Evolutionary conservation across 768 basidiomycete species (phyloP), one percentile per base, ranked within the genome.

Genomic region (Leucocoprinus sp.): DNA sequence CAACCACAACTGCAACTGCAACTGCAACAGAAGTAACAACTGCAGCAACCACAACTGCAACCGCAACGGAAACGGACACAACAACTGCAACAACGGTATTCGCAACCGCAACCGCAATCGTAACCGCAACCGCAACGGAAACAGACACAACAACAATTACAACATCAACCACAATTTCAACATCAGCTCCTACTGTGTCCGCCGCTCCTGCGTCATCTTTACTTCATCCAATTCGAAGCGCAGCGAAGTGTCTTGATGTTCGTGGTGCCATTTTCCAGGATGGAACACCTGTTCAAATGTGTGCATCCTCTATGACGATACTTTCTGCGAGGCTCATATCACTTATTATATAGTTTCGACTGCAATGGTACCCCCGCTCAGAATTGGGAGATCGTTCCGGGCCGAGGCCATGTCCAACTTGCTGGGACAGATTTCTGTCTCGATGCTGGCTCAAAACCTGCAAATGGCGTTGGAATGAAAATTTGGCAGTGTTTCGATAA

Each of bases 211-310:
- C 46, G 2, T 48, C 46, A 2, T 48, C 42, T 34, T 29, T 19
- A n/a, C 39, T 57, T 23, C 51, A 54, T 15, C 57, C 57, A 5
- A 54, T 52, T 21, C 35, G 35, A 8, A 52, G 52, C 42, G 21
- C 6, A 0, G 14, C 14, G 1, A 59, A 62, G 37, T 62, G 59
- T 40, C 37, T 60, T 11, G 58, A 56, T 43, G 60, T 60, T n/a
- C 23, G 42, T 5, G 60, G 52, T 0, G 52, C 42, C 3, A 36
- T 45, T 1, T 42, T 43, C 17, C 39, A 22, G 2, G 50, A 60
- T 24, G 59, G 55, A 11, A 60, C 57, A 0, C 54, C 57, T 1
- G 57, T 62, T 24, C 56, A 60, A n/a, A 54, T 62, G 60, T 60
- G 37, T 5, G 56, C 35, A 27, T 3, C 6, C 3, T 14, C 21